Percentiles rank a stretch among this genome's conserved stretches.
These are phyloP conservation scores for Solanum pimpinellifolium DNA, from an alignment of 257 asterid species.

Conservation along the genomic window DNA sequence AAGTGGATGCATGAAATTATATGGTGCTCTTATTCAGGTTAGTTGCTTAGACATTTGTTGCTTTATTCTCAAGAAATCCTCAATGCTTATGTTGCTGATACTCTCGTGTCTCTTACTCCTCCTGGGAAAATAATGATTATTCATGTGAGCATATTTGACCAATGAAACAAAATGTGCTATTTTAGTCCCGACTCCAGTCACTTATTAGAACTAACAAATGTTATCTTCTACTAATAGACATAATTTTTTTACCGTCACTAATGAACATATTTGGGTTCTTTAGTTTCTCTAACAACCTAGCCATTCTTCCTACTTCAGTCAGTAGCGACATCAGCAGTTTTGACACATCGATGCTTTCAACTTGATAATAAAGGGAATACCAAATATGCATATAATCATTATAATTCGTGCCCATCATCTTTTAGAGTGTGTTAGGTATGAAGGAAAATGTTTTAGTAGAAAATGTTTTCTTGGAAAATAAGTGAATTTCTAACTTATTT, in stretches of 20 bases:
- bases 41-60: not conserved
- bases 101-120: not conserved
- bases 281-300: not conserved
- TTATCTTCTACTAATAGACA: not conserved
- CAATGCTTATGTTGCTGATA: not conserved
- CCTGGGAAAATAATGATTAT: not conserved
- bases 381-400: not conserved
- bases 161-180: not conserved
- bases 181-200: not conserved
- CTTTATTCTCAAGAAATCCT: not conserved
- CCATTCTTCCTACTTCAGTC: not conserved
- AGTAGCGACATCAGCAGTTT: not conserved
- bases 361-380: not conserved
- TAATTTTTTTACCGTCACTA: not conserved
- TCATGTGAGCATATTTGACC: not conserved
- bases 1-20: slow-evolving; percentile 58
- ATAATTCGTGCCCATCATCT: not conserved
- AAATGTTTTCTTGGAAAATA: no score
- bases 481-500: no score
- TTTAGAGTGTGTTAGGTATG: not conserved
- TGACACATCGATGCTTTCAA: not conserved
- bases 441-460: no score
- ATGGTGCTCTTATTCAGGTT: slow-evolving; percentile 96
- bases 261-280: not conserved
- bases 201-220: not conserved